Conservation (phyloP, 495 filamentous ascomycete species). For the Aspergillus olivimuriae region DNA sequence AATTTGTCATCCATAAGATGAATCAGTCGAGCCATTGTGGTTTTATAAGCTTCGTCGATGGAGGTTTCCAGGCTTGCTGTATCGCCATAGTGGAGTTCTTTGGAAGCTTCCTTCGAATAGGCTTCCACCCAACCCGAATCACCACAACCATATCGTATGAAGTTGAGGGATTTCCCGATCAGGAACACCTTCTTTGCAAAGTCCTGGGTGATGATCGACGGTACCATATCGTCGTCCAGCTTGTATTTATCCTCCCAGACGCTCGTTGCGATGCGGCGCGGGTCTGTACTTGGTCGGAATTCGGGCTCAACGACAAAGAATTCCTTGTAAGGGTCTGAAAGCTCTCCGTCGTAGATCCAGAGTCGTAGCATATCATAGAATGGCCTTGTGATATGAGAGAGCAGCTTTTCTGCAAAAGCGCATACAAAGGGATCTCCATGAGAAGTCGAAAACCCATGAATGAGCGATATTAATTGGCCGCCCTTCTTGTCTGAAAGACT, state of each 20-base stretch:
- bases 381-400: constrained; percentile 86
- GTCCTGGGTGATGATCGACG: constrained; percentile 82
- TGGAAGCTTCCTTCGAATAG: constrained; percentile 91
- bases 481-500: constrained; percentile 79
- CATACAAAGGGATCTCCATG: constrained; percentile 95
- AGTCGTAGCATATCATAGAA: constrained; percentile 95
- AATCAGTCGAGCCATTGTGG: constrained; percentile 94
- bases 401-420: constrained; percentile 86
- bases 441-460: constrained; percentile 86
- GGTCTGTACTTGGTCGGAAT: constrained; percentile 39
- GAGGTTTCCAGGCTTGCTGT: constrained; percentile 84
- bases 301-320: constrained; percentile 88
- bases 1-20: constrained; percentile 91
- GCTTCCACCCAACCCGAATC: constrained; percentile 94
- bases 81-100: constrained; percentile 89
- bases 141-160: constrained; percentile 90
- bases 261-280: constrained; percentile 66
- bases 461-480: constrained; percentile 87
- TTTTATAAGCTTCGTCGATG: constrained; percentile 96
- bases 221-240: constrained; percentile 77
- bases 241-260: constrained; percentile 99
- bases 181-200: constrained; percentile 94
- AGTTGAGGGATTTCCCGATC: constrained; percentile 97
- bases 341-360: constrained; percentile 98
- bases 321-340: constrained; percentile 90